Evolutionary conservation across 2,329 filamentous ascomycete species (phyloP).

Genomic region (Talaromyces sp.): DNA sequence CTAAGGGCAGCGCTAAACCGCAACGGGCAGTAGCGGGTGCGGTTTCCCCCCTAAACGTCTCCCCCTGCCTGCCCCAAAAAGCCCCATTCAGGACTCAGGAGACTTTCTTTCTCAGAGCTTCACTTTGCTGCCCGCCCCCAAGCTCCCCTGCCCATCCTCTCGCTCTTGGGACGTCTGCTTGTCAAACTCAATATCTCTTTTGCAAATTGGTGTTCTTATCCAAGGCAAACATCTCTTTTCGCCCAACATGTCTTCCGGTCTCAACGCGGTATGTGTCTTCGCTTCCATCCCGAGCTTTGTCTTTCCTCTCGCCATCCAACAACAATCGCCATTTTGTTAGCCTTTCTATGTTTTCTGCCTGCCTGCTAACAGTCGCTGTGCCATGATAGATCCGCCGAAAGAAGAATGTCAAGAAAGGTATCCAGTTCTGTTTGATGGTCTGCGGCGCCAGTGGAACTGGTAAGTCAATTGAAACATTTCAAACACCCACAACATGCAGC

Average conservation of each 20-base stretch:
- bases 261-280: constrained; percentile 46
- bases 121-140: constrained; percentile 14
- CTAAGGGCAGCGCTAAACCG: neutral
- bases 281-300: constrained; percentile 15
- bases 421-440: constrained; percentile 99
- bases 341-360: neutral
- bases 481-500: neutral
- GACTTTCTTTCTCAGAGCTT: constrained; percentile 13
- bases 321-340: neutral
- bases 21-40: neutral
- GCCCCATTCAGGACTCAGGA: constrained; percentile 14
- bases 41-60: constrained; percentile 13
- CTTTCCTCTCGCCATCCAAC: neutral
- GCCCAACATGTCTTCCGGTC: constrained; percentile 47
- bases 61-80: constrained; percentile 4
- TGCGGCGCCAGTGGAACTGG: constrained; percentile 98
- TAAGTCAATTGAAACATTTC: constrained; percentile 42
- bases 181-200: neutral
- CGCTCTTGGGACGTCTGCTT: constrained; percentile 15
- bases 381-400: constrained; percentile 84
- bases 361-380: neutral
- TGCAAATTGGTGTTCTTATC: neutral
- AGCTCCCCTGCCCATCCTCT: constrained; percentile 12
- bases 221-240: neutral
- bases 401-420: constrained; percentile 99